Evolutionary conservation across 2,329 filamentous ascomycete species (phyloP), one percentile per base, ranked within the genome.

Genomic region (Stemphylium lycopersici): DNA sequence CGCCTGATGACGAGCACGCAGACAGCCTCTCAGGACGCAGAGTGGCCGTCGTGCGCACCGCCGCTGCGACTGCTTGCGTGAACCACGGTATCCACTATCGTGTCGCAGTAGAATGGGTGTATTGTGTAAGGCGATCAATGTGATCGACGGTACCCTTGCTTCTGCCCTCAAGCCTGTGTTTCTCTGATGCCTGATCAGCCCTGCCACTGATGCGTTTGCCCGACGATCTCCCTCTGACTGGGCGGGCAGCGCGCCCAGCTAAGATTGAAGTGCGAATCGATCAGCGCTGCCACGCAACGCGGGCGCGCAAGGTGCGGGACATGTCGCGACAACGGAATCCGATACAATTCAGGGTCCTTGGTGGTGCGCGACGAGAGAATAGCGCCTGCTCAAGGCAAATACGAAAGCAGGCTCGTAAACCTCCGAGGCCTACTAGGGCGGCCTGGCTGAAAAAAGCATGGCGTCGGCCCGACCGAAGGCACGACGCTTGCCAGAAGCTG

Each of bases 161-260:
- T 55, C 48, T 61, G 56, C 48, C 48, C 44, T 42, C 26, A 51
- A 55, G 55, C 49, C 62, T 63, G 64, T 70, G 68, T 72, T 72
- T 71, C 67, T 65, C 59, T 56, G 59, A 50, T 65, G 66, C 63
- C 62, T 67, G 69, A 71, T 69, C 69, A 67, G 68, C 68, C 70
- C 65, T 72, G 70, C 63, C 65, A 67, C 62, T 45, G 61, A 68
- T 60, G 63, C 58, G 52, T 47, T 54, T 48, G 52, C 58, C 48
- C 47, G 48, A 33, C 18, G 18, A 29, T 37, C 31, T 45, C 48
- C 26, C 53, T 58, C 39, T 69, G 68, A 70, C 48, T 73, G 70
- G 26, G 69, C 32, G 49, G 15, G 22, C 29, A 4, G 32, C 45
- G 44, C 54, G 44, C 53, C 49, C 45, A 44, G 37, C 51, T 50